Conservation (phyloP, 1,139 yeast genomes). For the Pichia sp. region DNA sequence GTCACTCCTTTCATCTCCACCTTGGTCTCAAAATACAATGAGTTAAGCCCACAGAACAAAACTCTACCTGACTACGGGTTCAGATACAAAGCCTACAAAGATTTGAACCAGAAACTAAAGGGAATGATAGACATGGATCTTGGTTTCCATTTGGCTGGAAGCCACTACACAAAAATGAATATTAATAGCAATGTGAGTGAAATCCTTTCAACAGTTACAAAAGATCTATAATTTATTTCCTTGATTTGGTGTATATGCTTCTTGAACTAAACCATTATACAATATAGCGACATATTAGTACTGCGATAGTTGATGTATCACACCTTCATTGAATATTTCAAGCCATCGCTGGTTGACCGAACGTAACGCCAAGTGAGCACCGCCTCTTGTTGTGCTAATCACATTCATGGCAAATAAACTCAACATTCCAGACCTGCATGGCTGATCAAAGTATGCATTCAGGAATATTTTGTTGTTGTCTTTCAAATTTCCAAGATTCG, state of each 20-base stretch:
- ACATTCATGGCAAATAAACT: conserved; percentile 16
- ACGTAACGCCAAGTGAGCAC: conserved; percentile 12
- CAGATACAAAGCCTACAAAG: conserved; percentile 1
- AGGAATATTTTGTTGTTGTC: conserved; percentile 1
- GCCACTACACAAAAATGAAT: background rate
- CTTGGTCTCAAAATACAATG: background rate
- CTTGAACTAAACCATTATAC: too few species aligned
- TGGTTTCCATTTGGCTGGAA: background rate
- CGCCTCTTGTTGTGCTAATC: conserved; percentile 12
- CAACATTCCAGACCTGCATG: conserved; percentile 13
- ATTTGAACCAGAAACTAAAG: background rate
- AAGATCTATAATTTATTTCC: background rate
- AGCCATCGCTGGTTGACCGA: conserved; percentile 14
- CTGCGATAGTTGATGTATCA: conserved; percentile 4
- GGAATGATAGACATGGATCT: background rate
- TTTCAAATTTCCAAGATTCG: conserved; percentile 15
- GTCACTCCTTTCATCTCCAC: background rate
- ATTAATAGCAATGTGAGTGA: background rate
- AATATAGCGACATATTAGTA: background rate
- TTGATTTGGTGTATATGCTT: too few species aligned
- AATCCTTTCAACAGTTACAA: background rate
- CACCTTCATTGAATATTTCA: conserved; percentile 6
- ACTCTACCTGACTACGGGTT: background rate
- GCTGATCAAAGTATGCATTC: conserved; percentile 18
- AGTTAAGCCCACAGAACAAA: background rate